These are phyloP conservation scores for Rhynchosporium agropyri DNA, from an alignment of 2,329 filamentous ascomycete genomes.

Conservation along the genomic window DNA sequence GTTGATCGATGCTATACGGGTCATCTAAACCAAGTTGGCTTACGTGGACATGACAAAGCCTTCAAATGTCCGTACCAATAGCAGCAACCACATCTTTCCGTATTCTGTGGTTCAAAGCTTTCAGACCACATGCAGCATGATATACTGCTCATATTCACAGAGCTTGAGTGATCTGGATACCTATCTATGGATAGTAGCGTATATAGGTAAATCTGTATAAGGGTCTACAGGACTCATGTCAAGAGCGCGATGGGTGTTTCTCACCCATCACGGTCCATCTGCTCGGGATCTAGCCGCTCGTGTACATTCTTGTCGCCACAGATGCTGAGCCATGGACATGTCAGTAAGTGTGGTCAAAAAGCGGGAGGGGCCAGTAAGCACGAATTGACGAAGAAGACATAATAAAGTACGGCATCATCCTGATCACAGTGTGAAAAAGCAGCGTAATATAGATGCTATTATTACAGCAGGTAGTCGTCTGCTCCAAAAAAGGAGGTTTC, in stretches of 20 bases:
- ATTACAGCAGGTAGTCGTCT: no score
- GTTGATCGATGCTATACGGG: conserved; percentile 72
- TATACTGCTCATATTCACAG: background rate
- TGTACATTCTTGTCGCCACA: background rate
- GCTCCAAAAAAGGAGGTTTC: background rate
- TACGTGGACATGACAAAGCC: no score
- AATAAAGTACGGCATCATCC: background rate
- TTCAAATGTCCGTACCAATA: conserved; percentile 10
- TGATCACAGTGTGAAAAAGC: background rate
- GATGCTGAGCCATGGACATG: background rate
- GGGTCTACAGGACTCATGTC: conserved; percentile 38
- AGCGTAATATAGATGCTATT: background rate
- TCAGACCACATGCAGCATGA: background rate
- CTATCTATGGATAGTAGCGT: conserved; percentile 73
- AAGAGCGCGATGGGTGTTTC: conserved; percentile 35
- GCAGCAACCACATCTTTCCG: conserved; percentile 58
- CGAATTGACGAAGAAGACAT: background rate
- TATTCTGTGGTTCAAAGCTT: conserved; percentile 45
- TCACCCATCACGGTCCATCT: conserved; percentile 35
- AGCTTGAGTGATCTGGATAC: background rate
- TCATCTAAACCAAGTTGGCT: conserved; percentile 51
- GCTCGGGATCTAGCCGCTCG: conserved; percentile 28
- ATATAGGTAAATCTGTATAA: conserved; percentile 62
- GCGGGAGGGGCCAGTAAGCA: background rate
- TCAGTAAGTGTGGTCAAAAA: background rate